Base-by-base conservation (phyloP, 495 filamentous ascomycete genomes). In the Oidiodendron maius region DNA sequence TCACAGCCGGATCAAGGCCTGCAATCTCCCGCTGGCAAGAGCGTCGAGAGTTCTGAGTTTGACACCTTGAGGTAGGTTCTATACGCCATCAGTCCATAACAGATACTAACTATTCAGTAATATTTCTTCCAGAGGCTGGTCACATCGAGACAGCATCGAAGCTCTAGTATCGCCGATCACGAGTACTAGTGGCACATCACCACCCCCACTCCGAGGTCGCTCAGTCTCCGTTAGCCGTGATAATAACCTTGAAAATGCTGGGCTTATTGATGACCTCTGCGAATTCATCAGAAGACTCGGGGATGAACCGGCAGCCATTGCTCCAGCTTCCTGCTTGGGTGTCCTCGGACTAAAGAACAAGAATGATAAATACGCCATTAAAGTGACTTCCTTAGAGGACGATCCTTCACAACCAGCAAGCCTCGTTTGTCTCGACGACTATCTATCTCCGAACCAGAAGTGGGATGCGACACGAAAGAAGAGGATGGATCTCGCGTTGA, bases 401-500 rank as follows among this genome's bases (percentile, higher is more conserved):
- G 16, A 39, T 39, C 8, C 8, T 10, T 10, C 36, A 10, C 9
- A 39, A 17, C 28, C 28, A 32, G 28, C 28, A 32, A 32, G 28
- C 28, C 28, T 32, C 28, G 28, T 32, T 32, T 32, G 28, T 32
- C 28, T 32, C 28, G 28, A 32, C 28, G 28, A 32, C 28, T 32
- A 32, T 32, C 28, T 32, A 32, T 32, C 28, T 32, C 8, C 28
- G 28, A 32, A 32, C 28, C 28, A 32, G 28, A 32, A 37, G 3
- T 39, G 45, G 21, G 17, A 39, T 8, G 48, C 47, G n/a, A 21
- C 49, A 11, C 42, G 42, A 26, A 15, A 20, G 5, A 18, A 47
- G 16, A 49, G 54, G 10, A 40, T 54, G 16, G 51, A 23, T 10
- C 32, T 58, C 2, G 51, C 55, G 8, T 50, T 54, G 23, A 46